These are phyloP conservation scores for Botrytis squamosa DNA, from an alignment of 2,329 filamentous ascomycete species.

Conservation along the genomic window DNA sequence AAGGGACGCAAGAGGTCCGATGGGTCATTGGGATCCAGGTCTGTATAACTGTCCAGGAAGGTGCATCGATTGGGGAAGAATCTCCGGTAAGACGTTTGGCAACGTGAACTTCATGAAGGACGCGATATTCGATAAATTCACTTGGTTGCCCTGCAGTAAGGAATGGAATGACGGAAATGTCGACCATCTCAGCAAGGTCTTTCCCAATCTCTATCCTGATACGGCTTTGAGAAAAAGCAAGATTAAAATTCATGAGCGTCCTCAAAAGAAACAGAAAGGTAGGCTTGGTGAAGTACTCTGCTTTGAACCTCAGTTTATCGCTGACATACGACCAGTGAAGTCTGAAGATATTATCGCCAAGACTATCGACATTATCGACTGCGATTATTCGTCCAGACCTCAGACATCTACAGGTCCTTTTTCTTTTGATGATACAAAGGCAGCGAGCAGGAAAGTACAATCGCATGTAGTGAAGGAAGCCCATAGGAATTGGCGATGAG, in stretches of 20 bases:
- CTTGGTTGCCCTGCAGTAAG: background rate
- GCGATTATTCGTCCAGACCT: background rate
- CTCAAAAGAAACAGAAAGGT: background rate
- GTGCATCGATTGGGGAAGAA: background rate
- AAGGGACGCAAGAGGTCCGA: no score
- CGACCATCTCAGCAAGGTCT: background rate
- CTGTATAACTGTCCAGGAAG: background rate
- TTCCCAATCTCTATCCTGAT: background rate
- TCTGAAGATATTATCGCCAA: background rate
- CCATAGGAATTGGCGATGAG: background rate
- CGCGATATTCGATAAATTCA: background rate
- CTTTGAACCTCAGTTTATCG: background rate
- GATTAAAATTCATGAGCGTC: background rate
- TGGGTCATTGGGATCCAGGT: background rate
- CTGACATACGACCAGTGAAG: background rate
- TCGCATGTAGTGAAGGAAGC: background rate
- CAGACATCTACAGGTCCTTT: background rate
- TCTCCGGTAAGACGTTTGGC: background rate
- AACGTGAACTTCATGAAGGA: rapidly evolving
- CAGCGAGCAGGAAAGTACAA: background rate
- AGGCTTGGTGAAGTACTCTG: background rate
- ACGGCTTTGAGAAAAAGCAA: background rate
- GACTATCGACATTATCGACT: background rate
- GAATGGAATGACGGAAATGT: background rate
- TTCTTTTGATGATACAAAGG: background rate